Base-by-base conservation (phyloP, 1,139 yeast genomes). In the Candida sp. region DNA sequence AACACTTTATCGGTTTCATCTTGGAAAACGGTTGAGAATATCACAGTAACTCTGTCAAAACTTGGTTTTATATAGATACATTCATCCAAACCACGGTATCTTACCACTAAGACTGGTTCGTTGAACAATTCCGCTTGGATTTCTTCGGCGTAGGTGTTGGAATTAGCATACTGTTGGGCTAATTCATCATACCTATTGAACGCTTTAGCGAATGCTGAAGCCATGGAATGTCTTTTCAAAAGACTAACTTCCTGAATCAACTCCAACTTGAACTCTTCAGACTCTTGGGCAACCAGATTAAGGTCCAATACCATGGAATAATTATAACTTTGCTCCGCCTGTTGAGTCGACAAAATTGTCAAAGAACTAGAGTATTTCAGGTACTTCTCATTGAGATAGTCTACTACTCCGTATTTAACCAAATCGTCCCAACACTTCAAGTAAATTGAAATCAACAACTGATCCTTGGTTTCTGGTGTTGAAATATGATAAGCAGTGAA, bases 1-100 rank as follows among this genome's bases (percentile, higher is more conserved):
- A 93, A 89, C 45, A 90, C 82, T 63, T 88, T 88, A 67, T 93
- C 99, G 7, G 98, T 93, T 66, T 95, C 99, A 66, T 95, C 99
- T 58, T 88, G 87, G 76, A 93, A 93, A 37, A 89, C 77, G 3
- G 98, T 93, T 41, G 96, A 89, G 65, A 93, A 95, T 43, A 93
- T 86, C 42, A 93, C 98, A 0, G 99, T 95, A 44, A 95, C 96
- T 63, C 99, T 82, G 66, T 93, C 99, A 60, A 86, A 89, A 33
- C 96, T 84, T 4, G 99, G 96, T 65, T 85, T 86, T 58, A 95
- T 83, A 63, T 81, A 93, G 57, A 93, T 89, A 45, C 90, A 81
- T 64, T 93, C 99, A 53, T 87, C 93, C 38, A 60, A 52, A 42
- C 95, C 98, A 60, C 99, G 83, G 69, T 95, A 93, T 63, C 85